Evolutionary conservation across 345 rosid genomes (phyloP), one percentile per base, ranked within the genome.

Genomic region (Isatis tinctoria): DNA sequence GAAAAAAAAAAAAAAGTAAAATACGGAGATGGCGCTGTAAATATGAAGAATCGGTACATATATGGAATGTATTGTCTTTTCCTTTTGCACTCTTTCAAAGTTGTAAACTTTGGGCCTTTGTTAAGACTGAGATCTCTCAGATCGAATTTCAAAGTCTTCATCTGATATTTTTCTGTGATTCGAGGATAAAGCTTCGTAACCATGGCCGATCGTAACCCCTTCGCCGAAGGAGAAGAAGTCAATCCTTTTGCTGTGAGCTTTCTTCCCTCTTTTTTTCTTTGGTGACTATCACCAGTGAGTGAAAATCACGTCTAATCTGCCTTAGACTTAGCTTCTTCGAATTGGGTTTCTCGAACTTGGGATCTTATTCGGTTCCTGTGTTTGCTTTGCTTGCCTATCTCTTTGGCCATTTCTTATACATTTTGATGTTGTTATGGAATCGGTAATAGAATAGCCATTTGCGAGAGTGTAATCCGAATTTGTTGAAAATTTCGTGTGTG

Each of bases 191-290:
- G 67, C 32, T 32, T 32, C 20, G 12, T 61, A 45, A 37, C 14
- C 30, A 93, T 93, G 98, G 97, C 96, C 80, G 97, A 93, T 70
- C 82, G 77, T 44, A 92, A 94, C 49, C 97, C 98, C 0, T 94
- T 91, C 66, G 97, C 67, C 40, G 96, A 88, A 60, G 94, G 86
- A 30, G 88, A 87, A 18, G 91, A 87, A 83, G 92, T 90, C 58
- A 95, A 95, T 78, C 99, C 99, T 69, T 95, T 95, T 67, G 78
- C 93, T 5, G 99, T 95, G 57, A 79, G 96, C 80, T 45, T 52
- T 44, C 44, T 2, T 9, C 28, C 2, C 40, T 12, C 12, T 35
- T 30, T 60, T 26, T 11, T 4, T 59, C 32, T 64, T 9, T 16
- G 32, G 11, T 62, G 39, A 1, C 16, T 43, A n/a, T n/a, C 57